Evolutionary conservation across 257 asterid genomes (phyloP).

Genomic region (Penstemon eatonii): DNA sequence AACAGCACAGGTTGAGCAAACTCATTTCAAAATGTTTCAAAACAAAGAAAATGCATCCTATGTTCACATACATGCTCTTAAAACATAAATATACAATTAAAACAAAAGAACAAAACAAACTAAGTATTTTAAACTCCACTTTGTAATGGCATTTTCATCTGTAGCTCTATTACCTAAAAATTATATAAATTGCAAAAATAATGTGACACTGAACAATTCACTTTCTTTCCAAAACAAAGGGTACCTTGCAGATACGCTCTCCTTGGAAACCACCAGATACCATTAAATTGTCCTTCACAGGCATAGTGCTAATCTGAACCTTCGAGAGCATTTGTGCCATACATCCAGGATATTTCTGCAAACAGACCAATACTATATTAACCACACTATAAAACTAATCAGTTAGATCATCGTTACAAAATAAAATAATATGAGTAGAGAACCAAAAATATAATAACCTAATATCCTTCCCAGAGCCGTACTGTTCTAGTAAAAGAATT

Average conservation of each 20-base stretch:
- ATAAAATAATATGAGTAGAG: not conserved
- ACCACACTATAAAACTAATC: not conserved
- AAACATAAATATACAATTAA: no score
- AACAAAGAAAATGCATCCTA: no score
- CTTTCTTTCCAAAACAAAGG: not conserved
- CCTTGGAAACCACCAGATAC: slow-evolving; percentile 90
- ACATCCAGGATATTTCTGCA: slow-evolving; percentile 61
- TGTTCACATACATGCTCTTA: no score
- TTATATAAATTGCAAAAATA: not conserved
- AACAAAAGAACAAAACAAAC: no score
- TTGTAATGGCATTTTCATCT: no score
- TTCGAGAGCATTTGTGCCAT: slow-evolving; percentile 57
- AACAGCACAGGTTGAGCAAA: no score
- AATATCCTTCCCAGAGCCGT: no score
- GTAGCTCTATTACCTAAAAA: not conserved
- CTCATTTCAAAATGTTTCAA: no score
- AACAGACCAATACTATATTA: slow-evolving; percentile 9
- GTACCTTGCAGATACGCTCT: slow-evolving; percentile 89
- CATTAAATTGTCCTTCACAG: slow-evolving; percentile 71
- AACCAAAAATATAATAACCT: no score
- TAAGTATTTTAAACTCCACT: no score
- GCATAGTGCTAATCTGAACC: slow-evolving; percentile 80
- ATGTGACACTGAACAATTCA: not conserved
- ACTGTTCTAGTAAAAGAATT: no score
- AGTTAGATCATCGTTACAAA: not conserved